phyloP scores from a whole-genome alignment of 768 basidiomycete species.

The Boletus eberwhitei region DNA sequence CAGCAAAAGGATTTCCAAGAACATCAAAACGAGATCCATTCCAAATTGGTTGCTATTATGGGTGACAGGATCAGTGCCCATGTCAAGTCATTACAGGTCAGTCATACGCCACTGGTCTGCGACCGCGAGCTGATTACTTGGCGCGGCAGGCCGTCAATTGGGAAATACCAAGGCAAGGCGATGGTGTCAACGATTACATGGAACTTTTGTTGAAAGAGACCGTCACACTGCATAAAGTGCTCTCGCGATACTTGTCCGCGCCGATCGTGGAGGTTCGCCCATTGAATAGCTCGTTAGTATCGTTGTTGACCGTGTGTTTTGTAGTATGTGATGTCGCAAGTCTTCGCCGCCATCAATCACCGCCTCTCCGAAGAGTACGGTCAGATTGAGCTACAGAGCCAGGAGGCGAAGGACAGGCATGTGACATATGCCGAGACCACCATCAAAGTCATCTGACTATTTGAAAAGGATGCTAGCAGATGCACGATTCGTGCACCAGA shows the following conservation, averaged over 20 bases:
- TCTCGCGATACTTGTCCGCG: conserved; percentile 81
- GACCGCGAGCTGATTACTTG: conserved; percentile 1
- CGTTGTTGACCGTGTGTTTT: conserved; percentile 12
- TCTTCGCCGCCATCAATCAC: conserved; percentile 90
- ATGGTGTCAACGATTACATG: conserved; percentile 86
- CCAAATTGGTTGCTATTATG: conserved; percentile 98
- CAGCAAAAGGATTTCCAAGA: conserved; percentile 86
- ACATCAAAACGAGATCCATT: conserved; percentile 98
- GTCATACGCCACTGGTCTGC: conserved; percentile 14
- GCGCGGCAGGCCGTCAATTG: conserved; percentile 68
- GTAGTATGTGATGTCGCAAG: conserved; percentile 92
- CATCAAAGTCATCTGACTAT: conserved; percentile 15
- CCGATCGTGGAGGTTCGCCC: conserved; percentile 74
- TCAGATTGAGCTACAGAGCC: conserved; percentile 75
- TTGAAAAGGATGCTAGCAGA: conserved; percentile 71
- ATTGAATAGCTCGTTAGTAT: conserved; percentile 4
- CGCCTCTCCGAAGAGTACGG: conserved; percentile 84
- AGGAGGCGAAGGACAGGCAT: conserved; percentile 83
- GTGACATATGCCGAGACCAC: conserved; percentile 7
- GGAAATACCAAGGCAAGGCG: conserved; percentile 57
- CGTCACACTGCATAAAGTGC: conserved; percentile 90
- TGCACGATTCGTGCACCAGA: conserved; percentile 71
- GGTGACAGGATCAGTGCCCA: conserved; percentile 87
- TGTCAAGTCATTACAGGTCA: conserved; percentile 76
- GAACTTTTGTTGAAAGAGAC: conserved; percentile 93